A percentile compares a stretch with the other conserved stretches of the same genome.
Evolutionary conservation across 768 basidiomycete species (phyloP).

Genomic region (Kwoniella dejecticola): DNA sequence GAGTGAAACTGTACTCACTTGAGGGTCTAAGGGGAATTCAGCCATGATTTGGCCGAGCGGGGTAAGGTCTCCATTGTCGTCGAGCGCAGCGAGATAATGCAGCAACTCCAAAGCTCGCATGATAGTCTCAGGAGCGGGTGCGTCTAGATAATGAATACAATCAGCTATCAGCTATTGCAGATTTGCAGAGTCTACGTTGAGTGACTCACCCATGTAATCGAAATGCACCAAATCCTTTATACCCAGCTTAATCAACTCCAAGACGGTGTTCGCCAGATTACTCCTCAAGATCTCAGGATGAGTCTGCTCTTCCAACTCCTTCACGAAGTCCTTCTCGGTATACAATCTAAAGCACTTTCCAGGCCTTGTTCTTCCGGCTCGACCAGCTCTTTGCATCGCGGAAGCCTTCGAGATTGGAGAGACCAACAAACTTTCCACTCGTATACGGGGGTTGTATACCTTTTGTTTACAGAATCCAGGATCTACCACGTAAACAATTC

Average conservation of each 20-base stretch:
- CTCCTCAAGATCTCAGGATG: conserved; percentile 93
- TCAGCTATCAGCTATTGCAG: too few species aligned
- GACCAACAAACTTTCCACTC: conserved; percentile 90
- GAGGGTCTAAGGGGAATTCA: conserved; percentile 97
- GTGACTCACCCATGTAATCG: conserved; percentile 68
- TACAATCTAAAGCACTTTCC: conserved; percentile 97
- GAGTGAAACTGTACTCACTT: conserved; percentile 60
- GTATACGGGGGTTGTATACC: conserved; percentile 95
- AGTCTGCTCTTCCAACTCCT: conserved; percentile 93
- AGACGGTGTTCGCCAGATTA: conserved; percentile 88
- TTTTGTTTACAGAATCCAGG: conserved; percentile 98
- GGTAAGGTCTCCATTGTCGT: conserved; percentile 91
- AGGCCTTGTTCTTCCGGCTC: conserved; percentile 91
- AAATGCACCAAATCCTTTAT: conserved; percentile 87
- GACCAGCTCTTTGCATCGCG: conserved; percentile 92
- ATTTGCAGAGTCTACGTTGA: background rate
- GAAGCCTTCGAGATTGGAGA: conserved; percentile 95
- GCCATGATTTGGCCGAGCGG: conserved; percentile 88
- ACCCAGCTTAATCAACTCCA: conserved; percentile 92
- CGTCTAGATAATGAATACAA: conserved; percentile 60
- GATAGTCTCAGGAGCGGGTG: conserved; percentile 91
- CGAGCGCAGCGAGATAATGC: conserved; percentile 86
- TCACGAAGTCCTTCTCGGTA: conserved; percentile 96
- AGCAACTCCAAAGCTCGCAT: conserved; percentile 95
- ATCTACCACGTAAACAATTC: conserved; percentile 99